A percentile compares a stretch with the other conserved stretches of the same genome.
These are phyloP conservation scores for Wallacemonas collosoma DNA, from an alignment of 208 protist species.

Conservation along the genomic window DNA sequence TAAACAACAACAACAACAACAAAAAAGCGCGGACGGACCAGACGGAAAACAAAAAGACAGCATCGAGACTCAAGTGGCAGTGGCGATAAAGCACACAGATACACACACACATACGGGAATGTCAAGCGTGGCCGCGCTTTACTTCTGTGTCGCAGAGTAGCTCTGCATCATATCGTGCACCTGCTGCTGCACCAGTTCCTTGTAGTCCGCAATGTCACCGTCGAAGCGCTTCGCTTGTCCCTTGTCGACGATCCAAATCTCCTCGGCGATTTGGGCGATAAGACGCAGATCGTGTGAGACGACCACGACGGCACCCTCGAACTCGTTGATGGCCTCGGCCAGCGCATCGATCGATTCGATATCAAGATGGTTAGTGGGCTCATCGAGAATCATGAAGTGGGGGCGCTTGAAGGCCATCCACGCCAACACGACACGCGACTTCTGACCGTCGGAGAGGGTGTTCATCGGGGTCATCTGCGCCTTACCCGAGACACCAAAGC, in stretches of 20 bases:
- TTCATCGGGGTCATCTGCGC: conserved; percentile 92
- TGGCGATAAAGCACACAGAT: not conserved
- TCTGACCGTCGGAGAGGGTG: conserved; percentile 96
- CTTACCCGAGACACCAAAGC: conserved; percentile 93
- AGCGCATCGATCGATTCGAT: conserved; percentile 97
- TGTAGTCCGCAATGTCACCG: conserved; percentile 93
- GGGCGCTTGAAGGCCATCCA: conserved; percentile 93
- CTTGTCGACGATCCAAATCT: conserved; percentile 97
- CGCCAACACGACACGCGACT: conserved; percentile 96
- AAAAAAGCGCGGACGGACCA: not conserved
- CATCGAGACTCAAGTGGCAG: no score
- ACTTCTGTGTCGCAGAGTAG: conserved; percentile 42
- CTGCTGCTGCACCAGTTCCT: conserved; percentile 90
- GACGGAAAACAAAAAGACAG: not conserved
- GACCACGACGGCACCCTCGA: conserved; percentile 95
- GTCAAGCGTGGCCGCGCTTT: conserved; percentile 2
- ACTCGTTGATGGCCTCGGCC: conserved; percentile 92
- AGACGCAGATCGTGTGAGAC: conserved; percentile 97
- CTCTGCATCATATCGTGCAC: conserved; percentile 82
- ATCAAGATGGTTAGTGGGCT: conserved; percentile 98
- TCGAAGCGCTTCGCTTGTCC: conserved; percentile 82
- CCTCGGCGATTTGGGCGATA: conserved; percentile 94
- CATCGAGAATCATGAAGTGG: conserved; percentile 97
- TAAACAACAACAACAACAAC: not conserved
- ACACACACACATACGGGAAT: not conserved